These are phyloP conservation scores for Candida sphagnicola DNA, from an alignment of 805 yeast genomes.

Conservation along the genomic window DNA sequence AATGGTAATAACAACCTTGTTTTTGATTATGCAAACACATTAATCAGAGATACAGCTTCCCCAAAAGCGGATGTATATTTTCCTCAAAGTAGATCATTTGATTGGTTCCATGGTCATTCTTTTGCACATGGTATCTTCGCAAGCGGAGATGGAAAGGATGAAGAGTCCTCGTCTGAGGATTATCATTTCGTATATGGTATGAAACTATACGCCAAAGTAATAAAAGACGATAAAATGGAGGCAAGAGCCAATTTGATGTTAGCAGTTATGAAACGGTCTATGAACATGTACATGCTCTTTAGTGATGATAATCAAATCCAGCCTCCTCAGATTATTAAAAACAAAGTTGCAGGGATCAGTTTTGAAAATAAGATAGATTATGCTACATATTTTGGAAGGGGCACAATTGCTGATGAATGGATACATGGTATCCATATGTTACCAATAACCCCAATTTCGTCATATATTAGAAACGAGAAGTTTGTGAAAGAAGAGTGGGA, in stretches of 20 bases:
- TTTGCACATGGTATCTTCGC: conserved; percentile 73
- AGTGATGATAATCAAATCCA: conserved; percentile 50
- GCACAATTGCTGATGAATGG: conserved; percentile 53
- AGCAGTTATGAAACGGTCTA: conserved; percentile 51
- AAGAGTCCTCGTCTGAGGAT: conserved; percentile 73
- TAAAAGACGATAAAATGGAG: conserved; percentile 50
- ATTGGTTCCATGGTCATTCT: conserved; percentile 76
- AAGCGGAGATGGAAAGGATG: conserved; percentile 73
- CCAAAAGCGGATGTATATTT: conserved; percentile 55
- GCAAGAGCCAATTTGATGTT: conserved; percentile 56
- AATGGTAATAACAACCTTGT: conserved; percentile 23
- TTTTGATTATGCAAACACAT: conserved; percentile 49
- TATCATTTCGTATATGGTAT: conserved; percentile 67
- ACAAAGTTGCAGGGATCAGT: conserved; percentile 69
- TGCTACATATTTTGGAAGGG: conserved; percentile 71
- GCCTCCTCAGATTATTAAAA: conserved; percentile 52
- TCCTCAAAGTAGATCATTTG: conserved; percentile 67
- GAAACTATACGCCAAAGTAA: conserved; percentile 59
- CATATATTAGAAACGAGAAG: conserved; percentile 49
- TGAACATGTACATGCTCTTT: conserved; percentile 55
- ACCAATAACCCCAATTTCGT: conserved; percentile 67
- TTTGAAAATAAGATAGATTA: conserved; percentile 73
- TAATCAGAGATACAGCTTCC: conserved; percentile 66
- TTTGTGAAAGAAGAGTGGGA: conserved; percentile 68
- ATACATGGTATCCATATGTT: conserved; percentile 78